Conservation (phyloP, 768 basidiomycete genomes). For the Cubamyces lactineus region DNA sequence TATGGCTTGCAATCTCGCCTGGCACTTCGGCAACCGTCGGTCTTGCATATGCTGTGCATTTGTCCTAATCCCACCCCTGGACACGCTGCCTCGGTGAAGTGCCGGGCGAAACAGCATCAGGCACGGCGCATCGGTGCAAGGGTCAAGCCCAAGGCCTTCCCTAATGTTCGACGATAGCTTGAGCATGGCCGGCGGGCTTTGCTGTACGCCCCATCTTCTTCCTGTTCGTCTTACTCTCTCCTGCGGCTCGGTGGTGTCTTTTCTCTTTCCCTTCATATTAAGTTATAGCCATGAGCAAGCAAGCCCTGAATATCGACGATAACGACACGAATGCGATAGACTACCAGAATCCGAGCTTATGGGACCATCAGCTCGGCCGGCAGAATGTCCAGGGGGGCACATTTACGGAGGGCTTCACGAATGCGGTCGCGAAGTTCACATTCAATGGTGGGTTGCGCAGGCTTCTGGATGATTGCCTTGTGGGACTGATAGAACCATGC, state of each 20-base stretch:
- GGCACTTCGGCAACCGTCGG: too few relatives aligned
- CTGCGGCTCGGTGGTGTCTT: not conserved
- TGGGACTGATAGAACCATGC: not conserved
- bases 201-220: not conserved
- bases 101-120: slow-evolving; percentile 3
- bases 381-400: slow-evolving; percentile 8
- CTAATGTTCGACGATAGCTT: not conserved
- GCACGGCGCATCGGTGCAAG: not conserved
- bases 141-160: not conserved
- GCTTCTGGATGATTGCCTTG: too few relatives aligned
- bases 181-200: too few relatives aligned
- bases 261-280: not conserved
- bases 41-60: not conserved
- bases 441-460: slow-evolving; percentile 9
- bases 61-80: not conserved
- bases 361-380: slow-evolving; percentile 2
- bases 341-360: slow-evolving; percentile 5
- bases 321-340: slow-evolving; percentile 2
- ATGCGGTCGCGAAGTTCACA: slow-evolving; percentile 2
- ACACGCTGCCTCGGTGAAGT: not conserved
- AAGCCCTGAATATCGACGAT: slow-evolving; percentile 8
- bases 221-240: not conserved
- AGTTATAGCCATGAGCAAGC: not conserved
- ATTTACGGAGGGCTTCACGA: slow-evolving; percentile 1
- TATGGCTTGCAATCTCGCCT: too few relatives aligned